phyloP scores from a whole-genome alignment of 495 filamentous ascomycete species.

The Penicillium macrosclerotiorum region DNA sequence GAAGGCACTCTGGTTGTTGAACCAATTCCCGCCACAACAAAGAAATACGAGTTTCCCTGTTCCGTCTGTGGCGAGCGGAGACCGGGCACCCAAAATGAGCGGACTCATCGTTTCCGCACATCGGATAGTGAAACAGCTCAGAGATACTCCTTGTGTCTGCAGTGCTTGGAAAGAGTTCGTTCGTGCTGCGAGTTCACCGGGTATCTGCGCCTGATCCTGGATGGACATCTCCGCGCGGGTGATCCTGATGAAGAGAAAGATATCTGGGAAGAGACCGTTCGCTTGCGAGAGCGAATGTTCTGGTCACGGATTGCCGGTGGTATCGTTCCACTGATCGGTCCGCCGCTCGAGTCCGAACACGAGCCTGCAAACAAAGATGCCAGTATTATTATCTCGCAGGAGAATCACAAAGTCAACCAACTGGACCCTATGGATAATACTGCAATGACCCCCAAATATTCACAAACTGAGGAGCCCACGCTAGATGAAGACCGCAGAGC shows the following conservation, averaged over 20 bases:
- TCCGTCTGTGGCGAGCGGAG: conserved; percentile 84
- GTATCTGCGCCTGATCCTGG: conserved; percentile 84
- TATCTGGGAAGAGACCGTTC: conserved; percentile 91
- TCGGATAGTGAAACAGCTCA: conserved; percentile 82
- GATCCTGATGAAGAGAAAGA: conserved; percentile 76
- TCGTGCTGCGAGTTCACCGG: conserved; percentile 89
- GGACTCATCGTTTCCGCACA: conserved; percentile 85
- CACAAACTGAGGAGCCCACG: too few species aligned
- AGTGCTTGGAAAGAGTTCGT: conserved; percentile 80
- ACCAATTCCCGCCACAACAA: conserved; percentile 63
- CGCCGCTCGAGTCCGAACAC: neutral
- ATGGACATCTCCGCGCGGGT: conserved; percentile 75
- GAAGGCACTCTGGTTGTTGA: conserved; percentile 90
- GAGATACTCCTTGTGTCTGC: conserved; percentile 83
- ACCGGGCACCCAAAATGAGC: conserved; percentile 62
- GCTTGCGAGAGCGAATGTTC: conserved; percentile 90
- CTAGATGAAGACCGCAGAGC: too few species aligned
- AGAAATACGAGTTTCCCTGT: conserved; percentile 68
- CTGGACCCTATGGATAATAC: conserved; percentile 11
- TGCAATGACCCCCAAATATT: too few species aligned
- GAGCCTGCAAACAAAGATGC: conserved; percentile 1
- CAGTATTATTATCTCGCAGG: neutral
- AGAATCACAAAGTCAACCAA: neutral
- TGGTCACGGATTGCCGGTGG: conserved; percentile 90
- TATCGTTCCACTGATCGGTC: conserved; percentile 65